Conservation (phyloP, 257 asterid species). For the Scutellaria minor region DNA sequence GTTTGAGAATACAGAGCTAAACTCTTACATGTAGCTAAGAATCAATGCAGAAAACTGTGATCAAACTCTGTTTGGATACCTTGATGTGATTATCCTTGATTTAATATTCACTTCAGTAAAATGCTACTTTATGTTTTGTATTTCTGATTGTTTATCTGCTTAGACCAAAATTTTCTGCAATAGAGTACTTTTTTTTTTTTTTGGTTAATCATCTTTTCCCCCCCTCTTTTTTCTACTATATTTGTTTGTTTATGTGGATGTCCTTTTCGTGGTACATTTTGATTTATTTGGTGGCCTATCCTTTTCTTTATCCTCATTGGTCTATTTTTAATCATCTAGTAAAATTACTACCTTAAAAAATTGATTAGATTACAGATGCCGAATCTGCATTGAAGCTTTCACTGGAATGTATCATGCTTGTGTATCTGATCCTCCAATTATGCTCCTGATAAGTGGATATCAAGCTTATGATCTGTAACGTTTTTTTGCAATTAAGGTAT, state of each 20-base stretch:
- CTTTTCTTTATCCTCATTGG: slow-evolving; percentile 47
- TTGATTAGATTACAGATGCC: slow-evolving; percentile 29
- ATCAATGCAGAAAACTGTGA: slow-evolving; percentile 26
- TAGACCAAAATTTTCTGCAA: slow-evolving; percentile 3
- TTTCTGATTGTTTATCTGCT: too few relatives aligned
- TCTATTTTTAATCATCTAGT: slow-evolving; percentile 36
- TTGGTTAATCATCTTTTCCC: background rate
- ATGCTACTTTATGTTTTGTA: too few relatives aligned
- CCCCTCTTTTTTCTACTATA: slow-evolving; percentile 18
- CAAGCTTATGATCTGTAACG: slow-evolving; percentile 27
- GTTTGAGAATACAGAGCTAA: background rate
- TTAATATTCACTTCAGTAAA: too few relatives aligned
- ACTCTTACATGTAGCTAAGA: slow-evolving; percentile 18
- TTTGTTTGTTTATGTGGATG: slow-evolving; percentile 48
- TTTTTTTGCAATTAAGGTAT: background rate
- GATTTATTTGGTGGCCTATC: slow-evolving; percentile 56
- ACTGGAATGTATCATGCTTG: slow-evolving; percentile 23
- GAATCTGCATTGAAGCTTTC: slow-evolving; percentile 37
- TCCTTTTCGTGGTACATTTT: slow-evolving; percentile 48
- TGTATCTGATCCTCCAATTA: slow-evolving; percentile 15
- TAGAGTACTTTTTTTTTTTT: too few relatives aligned
- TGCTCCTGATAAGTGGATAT: background rate
- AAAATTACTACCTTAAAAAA: slow-evolving; percentile 42
- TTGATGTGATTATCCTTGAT: too few relatives aligned
- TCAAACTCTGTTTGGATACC: slow-evolving; percentile 15